Evolutionary conservation across 73 alveolate genomes (phyloP), one percentile per base, ranked within the genome.

Genomic region (Chromera velia): DNA sequence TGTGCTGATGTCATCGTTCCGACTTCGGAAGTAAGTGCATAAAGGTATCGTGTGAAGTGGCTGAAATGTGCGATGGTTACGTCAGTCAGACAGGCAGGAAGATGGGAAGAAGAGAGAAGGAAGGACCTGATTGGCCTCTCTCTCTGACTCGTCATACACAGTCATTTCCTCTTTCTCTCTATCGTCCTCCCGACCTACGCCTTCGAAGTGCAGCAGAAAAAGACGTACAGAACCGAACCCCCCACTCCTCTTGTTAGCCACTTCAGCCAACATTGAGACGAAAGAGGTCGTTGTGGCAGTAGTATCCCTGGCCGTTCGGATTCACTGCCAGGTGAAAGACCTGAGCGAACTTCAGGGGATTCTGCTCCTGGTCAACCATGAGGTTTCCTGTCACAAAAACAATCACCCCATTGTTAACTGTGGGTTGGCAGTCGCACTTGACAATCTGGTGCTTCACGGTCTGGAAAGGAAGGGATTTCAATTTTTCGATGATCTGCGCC

Each of bases 341-440:
- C 70, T 85, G 87, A 17, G 94, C 88, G 73, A 88, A 88, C 79
- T 85, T 88, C 66, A 88, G 84, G 31, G 94, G 90, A 81, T 86
- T 86, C 73, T 83, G 91, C 63, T 89, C 75, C 46, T 81, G 82
- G 49, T 88, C 94, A 62, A 88, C 86, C 80, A n/a, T 33, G 62
- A 88, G 63, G 81, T 68, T 79, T 26, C 94, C 94, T 0, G 88
- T 82, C 80, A 88, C 88, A 72, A 88, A 70, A 83, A 85, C 66
- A 29, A 88, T 9, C 78, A 88, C 85, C 29, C 94, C 91, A 27
- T 73, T 73, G 65, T 88, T 71, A 0, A 68, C 67, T 18, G 94
- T 73, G n/a, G 94, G 94, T 67, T 88, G 91, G 48, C 88, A 88
- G 71, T 88, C 94, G 29, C 75, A 70, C 48, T 83, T 67, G 81